Conservation (phyloP, 1,284 basidiomycete genomes). For the Cutaneotrichosporon daszewskae region DNA sequence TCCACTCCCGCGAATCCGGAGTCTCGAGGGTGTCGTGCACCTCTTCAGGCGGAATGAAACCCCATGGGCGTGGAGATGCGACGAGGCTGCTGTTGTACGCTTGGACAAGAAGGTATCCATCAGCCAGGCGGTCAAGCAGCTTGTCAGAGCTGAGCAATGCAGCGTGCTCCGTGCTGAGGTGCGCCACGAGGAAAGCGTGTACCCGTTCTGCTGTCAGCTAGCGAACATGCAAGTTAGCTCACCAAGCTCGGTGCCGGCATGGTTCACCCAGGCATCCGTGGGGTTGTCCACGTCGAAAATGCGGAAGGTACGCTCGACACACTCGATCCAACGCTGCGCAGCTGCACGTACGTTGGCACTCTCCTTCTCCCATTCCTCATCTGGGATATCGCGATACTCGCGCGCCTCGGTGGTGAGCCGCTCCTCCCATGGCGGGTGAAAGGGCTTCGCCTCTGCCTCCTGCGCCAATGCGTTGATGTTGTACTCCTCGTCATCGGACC, state of each 20-base stretch:
- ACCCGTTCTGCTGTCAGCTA: slow-evolving; percentile 26
- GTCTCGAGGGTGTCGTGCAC: slow-evolving; percentile 37
- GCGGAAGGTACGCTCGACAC: slow-evolving; percentile 33
- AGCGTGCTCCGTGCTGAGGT: slow-evolving; percentile 29
- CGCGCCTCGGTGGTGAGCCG: slow-evolving; percentile 31
- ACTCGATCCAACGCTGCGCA: slow-evolving; percentile 32
- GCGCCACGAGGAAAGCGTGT: slow-evolving; percentile 30
- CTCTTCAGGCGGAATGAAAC: slow-evolving; percentile 41
- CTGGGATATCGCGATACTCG: slow-evolving; percentile 22
- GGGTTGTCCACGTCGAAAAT: slow-evolving; percentile 7
- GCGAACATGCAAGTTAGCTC: slow-evolving; percentile 1
- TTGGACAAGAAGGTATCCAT: slow-evolving; percentile 41
- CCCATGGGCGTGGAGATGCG: slow-evolving; percentile 39
- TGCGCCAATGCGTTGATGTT: slow-evolving; percentile 35
- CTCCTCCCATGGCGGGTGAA: slow-evolving; percentile 42
- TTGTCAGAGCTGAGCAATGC: slow-evolving; percentile 10
- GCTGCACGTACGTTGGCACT: slow-evolving; percentile 18
- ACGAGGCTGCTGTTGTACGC: slow-evolving; percentile 37
- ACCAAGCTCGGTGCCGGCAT: slow-evolving; percentile 57
- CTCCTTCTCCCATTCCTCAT: slow-evolving; percentile 18
- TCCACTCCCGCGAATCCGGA: slow-evolving; percentile 33
- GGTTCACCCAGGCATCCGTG: slow-evolving; percentile 28
- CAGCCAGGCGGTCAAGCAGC: slow-evolving; percentile 22
- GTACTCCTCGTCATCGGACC: slow-evolving; percentile 39
- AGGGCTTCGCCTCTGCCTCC: slow-evolving; percentile 15